Conservation (phyloP, 805 yeast species). For the Wickerhamomyces canadensis region DNA sequence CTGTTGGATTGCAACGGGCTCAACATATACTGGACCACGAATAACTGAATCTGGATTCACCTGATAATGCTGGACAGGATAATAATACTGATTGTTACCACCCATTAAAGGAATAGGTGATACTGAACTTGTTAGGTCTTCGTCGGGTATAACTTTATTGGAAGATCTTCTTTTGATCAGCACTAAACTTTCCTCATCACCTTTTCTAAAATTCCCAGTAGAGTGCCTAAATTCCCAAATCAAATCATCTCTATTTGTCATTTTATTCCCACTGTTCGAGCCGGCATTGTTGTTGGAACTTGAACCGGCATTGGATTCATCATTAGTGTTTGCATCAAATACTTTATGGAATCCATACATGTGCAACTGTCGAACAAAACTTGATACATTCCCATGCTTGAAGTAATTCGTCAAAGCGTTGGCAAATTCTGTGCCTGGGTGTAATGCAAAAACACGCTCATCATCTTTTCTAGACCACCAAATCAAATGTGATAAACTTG, state of each 20-base stretch:
- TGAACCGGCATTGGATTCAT: slow-evolving; percentile 4
- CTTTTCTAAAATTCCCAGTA: slow-evolving; percentile 64
- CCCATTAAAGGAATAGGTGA: slow-evolving; percentile 1
- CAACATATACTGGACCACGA: neutral
- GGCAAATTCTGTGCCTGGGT: slow-evolving; percentile 60
- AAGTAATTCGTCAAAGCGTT: slow-evolving; percentile 64
- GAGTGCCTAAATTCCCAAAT: slow-evolving; percentile 82
- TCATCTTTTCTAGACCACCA: slow-evolving; percentile 54
- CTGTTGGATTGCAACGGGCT: neutral
- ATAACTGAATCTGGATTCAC: neutral
- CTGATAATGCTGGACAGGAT: slow-evolving; percentile 4
- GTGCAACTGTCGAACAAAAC: slow-evolving; percentile 89
- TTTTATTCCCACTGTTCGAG: slow-evolving; percentile 2
- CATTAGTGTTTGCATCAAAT: slow-evolving; percentile 22
- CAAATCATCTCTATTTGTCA: slow-evolving; percentile 15
- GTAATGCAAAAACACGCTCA: slow-evolving; percentile 53
- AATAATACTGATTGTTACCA: slow-evolving; percentile 2
- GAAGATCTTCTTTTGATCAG: slow-evolving; percentile 58
- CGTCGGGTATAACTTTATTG: slow-evolving; percentile 15
- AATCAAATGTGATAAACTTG: slow-evolving; percentile 44
- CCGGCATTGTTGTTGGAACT: slow-evolving; percentile 5
- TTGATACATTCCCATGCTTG: slow-evolving; percentile 90
- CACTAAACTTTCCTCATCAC: slow-evolving; percentile 58
- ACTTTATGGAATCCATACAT: slow-evolving; percentile 95
- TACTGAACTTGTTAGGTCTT: slow-evolving; percentile 8